These are phyloP conservation scores for Leptographium lundbergii DNA, from an alignment of 2,329 filamentous ascomycete species.

Conservation along the genomic window DNA sequence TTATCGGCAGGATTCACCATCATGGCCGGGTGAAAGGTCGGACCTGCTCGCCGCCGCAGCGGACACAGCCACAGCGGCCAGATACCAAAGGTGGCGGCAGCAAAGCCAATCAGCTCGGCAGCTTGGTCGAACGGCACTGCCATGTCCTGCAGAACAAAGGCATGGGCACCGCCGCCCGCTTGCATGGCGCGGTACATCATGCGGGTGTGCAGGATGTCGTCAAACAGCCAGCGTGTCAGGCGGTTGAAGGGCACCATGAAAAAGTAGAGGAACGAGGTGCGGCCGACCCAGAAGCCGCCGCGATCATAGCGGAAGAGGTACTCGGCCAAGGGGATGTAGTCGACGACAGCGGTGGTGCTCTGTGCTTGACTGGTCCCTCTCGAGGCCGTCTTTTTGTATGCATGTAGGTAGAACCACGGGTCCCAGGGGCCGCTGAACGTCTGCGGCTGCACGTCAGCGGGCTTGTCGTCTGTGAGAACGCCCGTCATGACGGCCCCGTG, in stretches of 20 bases:
- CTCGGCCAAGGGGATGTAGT: constrained; percentile 54
- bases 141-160: constrained; percentile 57
- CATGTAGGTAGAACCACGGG: constrained; percentile 68
- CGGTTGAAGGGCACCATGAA: constrained; percentile 48
- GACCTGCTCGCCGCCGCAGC: constrained; percentile 33
- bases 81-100: constrained; percentile 34
- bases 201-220: constrained; percentile 59
- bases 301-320: constrained; percentile 68
- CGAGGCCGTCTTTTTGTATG: constrained; percentile 12
- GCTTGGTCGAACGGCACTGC: constrained; percentile 39
- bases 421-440: constrained; percentile 46
- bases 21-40: constrained; percentile 43
- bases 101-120: constrained; percentile 40
- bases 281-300: constrained; percentile 61
- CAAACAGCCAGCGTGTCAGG: constrained; percentile 53
- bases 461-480: constrained; percentile 40
- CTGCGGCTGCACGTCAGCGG: constrained; percentile 28
- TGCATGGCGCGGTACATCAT: constrained; percentile 63
- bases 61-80: constrained; percentile 50
- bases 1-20: background rate
- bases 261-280: constrained; percentile 55
- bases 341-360: constrained; percentile 24
- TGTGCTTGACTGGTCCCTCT: constrained; percentile 21
- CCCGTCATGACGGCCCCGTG: constrained; percentile 56
- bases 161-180: constrained; percentile 48